Evolutionary conservation across 805 yeast genomes (phyloP), one percentile per base, ranked within the genome.

Genomic region (Scheffersomyces stipitis): DNA sequence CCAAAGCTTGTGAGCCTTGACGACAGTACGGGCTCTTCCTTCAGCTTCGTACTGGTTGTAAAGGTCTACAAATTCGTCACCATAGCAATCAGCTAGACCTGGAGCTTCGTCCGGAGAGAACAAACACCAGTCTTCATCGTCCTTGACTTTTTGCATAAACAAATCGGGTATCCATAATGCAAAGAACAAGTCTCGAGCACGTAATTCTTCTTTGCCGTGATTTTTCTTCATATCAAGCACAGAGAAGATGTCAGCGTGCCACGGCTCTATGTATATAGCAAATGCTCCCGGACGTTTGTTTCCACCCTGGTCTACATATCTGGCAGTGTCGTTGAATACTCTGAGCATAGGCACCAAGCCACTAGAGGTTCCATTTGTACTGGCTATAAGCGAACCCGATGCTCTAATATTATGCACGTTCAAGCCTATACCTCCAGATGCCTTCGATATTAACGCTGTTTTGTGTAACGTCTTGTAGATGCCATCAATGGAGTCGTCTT

Each of bases 271-370:
- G 64, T 90, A 91, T 26, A 89, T 66, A 24, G 96, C 96, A 63
- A 91, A 86, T 3, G 99, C 99, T 44, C 98, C 98, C 0, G 99
- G 99, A 54, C 99, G 75, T 64, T 90, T 90, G 67, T 91, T 91
- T 38, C 98, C 98, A 45, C 99, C 99, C 72, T 91, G 99, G 54
- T 91, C 98, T 28, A 91, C 98, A 56, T 90, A 91, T 51, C 96
- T 78, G 14, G 99, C 98, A 17, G 98, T 89, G 65, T 88, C 85
- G 70, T 91, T 91, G 69, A 82, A 91, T 7, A 91, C 98, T 50
- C 96, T 80, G 18, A 91, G 69, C 97, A 91, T 89, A n/a, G 99
- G 99, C 28, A 90, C 83, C 33, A 91, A 66, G 26, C 99, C 99
- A 51, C 82, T 87, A 2, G 97, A 88, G 8, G 86, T 80, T 36